Evolutionary conservation across 768 basidiomycete genomes (phyloP), one percentile per base, ranked within the genome.

Genomic region (Podaxis rugospora): DNA sequence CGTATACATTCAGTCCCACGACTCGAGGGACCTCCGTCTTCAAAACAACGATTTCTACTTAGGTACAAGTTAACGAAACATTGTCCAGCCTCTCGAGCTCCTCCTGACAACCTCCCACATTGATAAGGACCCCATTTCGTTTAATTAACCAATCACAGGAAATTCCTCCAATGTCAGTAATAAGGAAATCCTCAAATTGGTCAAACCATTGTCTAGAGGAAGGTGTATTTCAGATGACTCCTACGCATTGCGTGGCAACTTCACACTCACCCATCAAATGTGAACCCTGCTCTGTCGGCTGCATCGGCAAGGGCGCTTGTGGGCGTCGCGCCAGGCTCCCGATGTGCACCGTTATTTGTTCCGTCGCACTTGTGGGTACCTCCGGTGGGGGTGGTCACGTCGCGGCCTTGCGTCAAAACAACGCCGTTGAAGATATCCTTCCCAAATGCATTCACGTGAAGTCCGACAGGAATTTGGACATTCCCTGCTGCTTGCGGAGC

Each of bases 231-330:
- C 13, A 23, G 16, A 54, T 9, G 1, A 13, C 25, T 5, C 7
- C n/a, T 39, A 9, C 9, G 5, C 4, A 4, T 58, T 13, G 16
- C 27, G 21, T 35, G 52, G n/a, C 40, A 49, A 9, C 3, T 46
- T 23, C 18, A 18, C 4, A 66, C 68, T 40, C 52, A 78, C 76
- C 74, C 80, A 67, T 81, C 78, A 62, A 73, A 82, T 2, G 63
- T 53, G 58, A 82, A 80, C 9, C 64, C 42, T 2, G 65, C 55
- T 21, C 51, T 14, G 14, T 65, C 66, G 2, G 76, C 68, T 11
- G 78, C 80, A 66, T 78, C 76, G 49, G 75, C 79, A 16, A 82
- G 70, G 11, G 80, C 81, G 44, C 73, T 75, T 5, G 75, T 80
- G 51, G 72, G 73, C 0, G 79, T 80, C 9, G 79, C 73, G 3